phyloP scores from a whole-genome alignment of 2,329 filamentous ascomycete species.

The Sporothrix euskadiensis region DNA sequence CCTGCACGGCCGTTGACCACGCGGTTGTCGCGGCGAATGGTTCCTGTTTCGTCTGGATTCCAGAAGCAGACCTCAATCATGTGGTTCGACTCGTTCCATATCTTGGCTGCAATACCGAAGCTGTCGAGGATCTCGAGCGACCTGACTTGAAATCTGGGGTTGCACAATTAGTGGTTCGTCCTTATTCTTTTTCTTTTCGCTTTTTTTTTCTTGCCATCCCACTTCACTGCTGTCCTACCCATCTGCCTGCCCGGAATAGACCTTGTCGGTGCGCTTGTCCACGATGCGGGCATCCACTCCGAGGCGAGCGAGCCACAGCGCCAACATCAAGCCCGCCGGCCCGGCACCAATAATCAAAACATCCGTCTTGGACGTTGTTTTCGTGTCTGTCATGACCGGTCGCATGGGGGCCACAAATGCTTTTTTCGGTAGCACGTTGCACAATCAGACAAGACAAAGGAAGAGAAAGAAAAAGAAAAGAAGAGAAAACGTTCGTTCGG shows the following conservation, averaged over 20 bases:
- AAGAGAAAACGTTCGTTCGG: background rate
- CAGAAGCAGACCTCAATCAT: constrained; percentile 64
- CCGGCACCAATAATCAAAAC: constrained; percentile 36
- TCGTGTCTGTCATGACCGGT: constrained; percentile 10
- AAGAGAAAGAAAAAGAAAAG: no score
- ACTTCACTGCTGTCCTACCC: constrained; percentile 34
- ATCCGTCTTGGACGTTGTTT: constrained; percentile 29
- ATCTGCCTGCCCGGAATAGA: constrained; percentile 49
- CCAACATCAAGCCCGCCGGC: constrained; percentile 45
- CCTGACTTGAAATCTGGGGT: constrained; percentile 53
- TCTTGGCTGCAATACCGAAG: constrained; percentile 65
- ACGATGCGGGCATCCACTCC: constrained; percentile 47
- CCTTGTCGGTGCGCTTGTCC: constrained; percentile 46
- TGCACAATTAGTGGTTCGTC: background rate
- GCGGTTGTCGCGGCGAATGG: constrained; percentile 58
- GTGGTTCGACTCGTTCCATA: constrained; percentile 67
- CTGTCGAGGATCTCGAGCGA: constrained; percentile 74
- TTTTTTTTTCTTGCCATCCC: no score
- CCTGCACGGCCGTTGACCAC: constrained; percentile 64
- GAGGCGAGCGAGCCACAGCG: constrained; percentile 46
- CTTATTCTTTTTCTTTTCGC: no score
- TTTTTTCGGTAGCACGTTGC: background rate
- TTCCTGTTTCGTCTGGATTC: constrained; percentile 63
- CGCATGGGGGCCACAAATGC: background rate
- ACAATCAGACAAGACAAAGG: background rate